Conservation (phyloP, 1,284 basidiomycete genomes). For the Dichomitus squalens region DNA sequence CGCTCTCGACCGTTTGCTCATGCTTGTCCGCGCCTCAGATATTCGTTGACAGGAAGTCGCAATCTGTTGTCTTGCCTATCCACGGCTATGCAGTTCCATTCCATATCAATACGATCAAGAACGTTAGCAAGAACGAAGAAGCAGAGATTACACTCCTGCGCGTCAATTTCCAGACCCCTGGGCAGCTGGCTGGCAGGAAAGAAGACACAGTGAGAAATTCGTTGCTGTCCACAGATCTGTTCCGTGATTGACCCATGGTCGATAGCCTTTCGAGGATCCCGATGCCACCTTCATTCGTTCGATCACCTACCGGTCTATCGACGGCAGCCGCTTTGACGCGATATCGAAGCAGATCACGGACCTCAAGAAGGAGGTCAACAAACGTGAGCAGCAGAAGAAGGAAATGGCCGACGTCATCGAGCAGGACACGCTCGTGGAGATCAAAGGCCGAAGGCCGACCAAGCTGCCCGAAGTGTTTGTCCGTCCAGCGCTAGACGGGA, state of each 20-base stretch:
- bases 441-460: conserved; percentile 83
- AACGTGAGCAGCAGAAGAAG: conserved; percentile 96
- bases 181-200: conserved; percentile 97
- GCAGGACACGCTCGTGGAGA: conserved; percentile 87
- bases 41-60: conserved; percentile 87
- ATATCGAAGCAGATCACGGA: conserved; percentile 94
- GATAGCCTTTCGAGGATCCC: conserved; percentile 94
- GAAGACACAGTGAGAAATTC: conserved; percentile 85
- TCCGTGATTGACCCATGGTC: background rate
- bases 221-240: no score
- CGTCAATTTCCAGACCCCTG: conserved; percentile 99
- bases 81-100: conserved; percentile 97
- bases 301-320: conserved; percentile 90
- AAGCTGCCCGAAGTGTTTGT: conserved; percentile 93
- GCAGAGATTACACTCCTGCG: conserved; percentile 94
- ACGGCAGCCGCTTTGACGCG: conserved; percentile 87
- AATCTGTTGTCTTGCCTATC: conserved; percentile 90
- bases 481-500: conserved; percentile 91
- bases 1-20: background rate
- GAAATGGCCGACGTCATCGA: conserved; percentile 98
- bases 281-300: conserved; percentile 97
- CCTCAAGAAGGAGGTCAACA: conserved; percentile 95
- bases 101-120: conserved; percentile 99
- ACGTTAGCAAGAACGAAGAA: conserved; percentile 96
- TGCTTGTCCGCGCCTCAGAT: conserved; percentile 54